Percentiles rank a stretch among this genome's conserved stretches.
Evolutionary conservation across 495 filamentous ascomycete species (phyloP).

Genomic region (Podospora tetraspora): DNA sequence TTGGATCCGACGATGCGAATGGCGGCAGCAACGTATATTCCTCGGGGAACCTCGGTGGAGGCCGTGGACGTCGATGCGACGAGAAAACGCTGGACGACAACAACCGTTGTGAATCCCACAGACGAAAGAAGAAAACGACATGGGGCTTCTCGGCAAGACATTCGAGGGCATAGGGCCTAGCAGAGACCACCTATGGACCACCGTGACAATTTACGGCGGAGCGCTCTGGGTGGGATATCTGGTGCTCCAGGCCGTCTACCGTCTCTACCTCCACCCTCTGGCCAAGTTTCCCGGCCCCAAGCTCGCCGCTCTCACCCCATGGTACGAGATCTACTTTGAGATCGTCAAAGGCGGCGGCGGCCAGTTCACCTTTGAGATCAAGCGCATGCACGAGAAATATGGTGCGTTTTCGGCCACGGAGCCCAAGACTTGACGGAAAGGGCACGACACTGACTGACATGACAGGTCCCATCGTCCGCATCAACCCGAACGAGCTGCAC

Average conservation of each 20-base stretch:
- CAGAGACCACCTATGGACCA: background rate
- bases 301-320: slow-evolving; percentile 10
- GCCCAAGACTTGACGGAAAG: background rate
- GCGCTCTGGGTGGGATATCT: background rate
- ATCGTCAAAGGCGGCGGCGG: background rate
- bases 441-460: background rate
- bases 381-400: slow-evolving; percentile 7
- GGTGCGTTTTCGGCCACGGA: background rate
- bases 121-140: background rate
- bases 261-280: slow-evolving; percentile 44
- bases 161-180: background rate
- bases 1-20: no score
- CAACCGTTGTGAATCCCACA: background rate
- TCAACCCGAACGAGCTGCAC: slow-evolving; percentile 5
- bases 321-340: slow-evolving; percentile 2
- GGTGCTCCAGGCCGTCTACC: slow-evolving; percentile 25
- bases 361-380: slow-evolving; percentile 2
- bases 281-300: slow-evolving; percentile 42
- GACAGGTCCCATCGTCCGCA: slow-evolving; percentile 8
- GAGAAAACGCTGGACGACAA: no score
- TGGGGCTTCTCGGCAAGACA: background rate
- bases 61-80: no score
- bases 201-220: background rate
- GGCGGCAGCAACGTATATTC: no score
- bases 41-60: no score